Percentiles rank a stretch among this genome's conserved stretches.
Conservation (phyloP, 345 rosid species). For the Physaria fendleri region DNA sequence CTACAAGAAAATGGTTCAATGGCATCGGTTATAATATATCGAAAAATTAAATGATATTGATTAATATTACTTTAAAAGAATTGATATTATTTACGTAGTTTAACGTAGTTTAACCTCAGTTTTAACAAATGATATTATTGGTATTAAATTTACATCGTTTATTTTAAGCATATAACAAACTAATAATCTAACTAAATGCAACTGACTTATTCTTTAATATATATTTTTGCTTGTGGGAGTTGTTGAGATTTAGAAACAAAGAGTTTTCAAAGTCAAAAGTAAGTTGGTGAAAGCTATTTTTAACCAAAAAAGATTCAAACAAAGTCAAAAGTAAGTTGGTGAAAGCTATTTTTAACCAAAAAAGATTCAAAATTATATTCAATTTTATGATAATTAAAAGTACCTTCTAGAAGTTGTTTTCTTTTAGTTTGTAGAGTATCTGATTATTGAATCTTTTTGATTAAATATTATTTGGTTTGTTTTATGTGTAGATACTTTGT, state of each 20-base stretch:
- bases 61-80: too few species aligned
- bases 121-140: too few species aligned
- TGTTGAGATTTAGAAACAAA: slow-evolving; percentile 12
- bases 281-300: background rate
- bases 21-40: too few species aligned
- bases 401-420: background rate
- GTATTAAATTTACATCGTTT: too few species aligned
- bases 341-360: background rate
- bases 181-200: background rate
- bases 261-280: slow-evolving; percentile 12
- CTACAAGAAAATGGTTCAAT: too few species aligned
- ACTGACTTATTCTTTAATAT: background rate
- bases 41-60: too few species aligned
- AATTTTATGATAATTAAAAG: background rate
- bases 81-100: too few species aligned
- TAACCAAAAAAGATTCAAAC: too few species aligned
- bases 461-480: background rate
- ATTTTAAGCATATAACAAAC: background rate
- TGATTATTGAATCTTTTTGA: background rate
- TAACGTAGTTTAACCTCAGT: too few species aligned
- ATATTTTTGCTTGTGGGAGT: slow-evolving; percentile 5
- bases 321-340: slow-evolving; percentile 17
- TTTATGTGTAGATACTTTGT: slow-evolving; percentile 57
- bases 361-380: background rate
- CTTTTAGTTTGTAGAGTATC: background rate